Base-by-base conservation (phyloP, 768 basidiomycete species). In the Termitomyces sp. region DNA sequence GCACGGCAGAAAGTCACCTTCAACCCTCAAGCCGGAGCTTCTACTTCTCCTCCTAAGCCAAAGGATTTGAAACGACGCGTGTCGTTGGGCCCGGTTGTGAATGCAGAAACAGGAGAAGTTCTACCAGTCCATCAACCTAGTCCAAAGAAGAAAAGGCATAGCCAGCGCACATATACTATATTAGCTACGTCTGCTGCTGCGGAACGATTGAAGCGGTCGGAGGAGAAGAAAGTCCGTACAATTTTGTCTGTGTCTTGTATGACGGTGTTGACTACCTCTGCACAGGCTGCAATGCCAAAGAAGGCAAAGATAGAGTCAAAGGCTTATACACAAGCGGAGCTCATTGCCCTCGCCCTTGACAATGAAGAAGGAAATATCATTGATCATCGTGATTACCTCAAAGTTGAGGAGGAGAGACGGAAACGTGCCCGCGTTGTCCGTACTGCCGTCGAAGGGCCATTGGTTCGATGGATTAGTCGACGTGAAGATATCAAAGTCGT, bases 351-450 rank as follows among this genome's bases (percentile, higher is more conserved):
- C 7, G 93, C 93, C 0, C 80, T 94, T 17, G 89, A 93, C 63
- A 91, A 85, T 52, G 93, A 94, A 68, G 92, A 93, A 68, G 85
- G 86, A 0, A 95, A 95, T 66, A 83, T 86, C 21, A 76, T 78
- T 5, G 85, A 91, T 46, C 89, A 94, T 60, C 76, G 81, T 35
- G 82, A 92, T 62, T 94, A 94, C 65, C 81, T 94, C 28, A 80
- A 78, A 49, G 70, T 83, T 2, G 93, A 95, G 62, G 91, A 91
- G 64, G 90, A 91, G 70, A 91, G 89, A 61, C 82, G 91, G 8
- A 84, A 81, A 64, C 82, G 82, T 32, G 85, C 81, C 25, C 76
- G 75, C 17, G 84, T 85, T 25, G 81, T 86, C 28, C 83, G 87
- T 43, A 73, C 79, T n/a, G 67, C 74, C 11, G 75, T 86, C 8